phyloP scores from a whole-genome alignment of 2,329 filamentous ascomycete species.

The Phyllosticta paracitricarpa region DNA sequence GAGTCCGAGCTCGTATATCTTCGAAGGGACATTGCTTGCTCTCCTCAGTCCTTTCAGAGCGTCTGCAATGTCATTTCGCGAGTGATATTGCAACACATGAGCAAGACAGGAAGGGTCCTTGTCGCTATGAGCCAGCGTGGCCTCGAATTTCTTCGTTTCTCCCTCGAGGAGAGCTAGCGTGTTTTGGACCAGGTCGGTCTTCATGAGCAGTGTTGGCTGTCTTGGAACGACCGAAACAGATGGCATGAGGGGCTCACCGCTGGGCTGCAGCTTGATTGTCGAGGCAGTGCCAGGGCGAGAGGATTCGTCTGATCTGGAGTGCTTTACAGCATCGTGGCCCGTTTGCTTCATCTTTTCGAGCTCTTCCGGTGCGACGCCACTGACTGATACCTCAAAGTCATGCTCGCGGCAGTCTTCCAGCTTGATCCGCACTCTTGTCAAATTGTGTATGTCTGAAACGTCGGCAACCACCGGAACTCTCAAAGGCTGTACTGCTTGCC shows the following conservation, averaged over 20 bases:
- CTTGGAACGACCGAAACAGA: constrained; percentile 65
- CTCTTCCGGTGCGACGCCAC: not conserved
- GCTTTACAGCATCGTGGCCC: constrained; percentile 1
- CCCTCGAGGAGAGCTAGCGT: constrained; percentile 90
- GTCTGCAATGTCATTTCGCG: constrained; percentile 76
- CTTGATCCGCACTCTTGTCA: constrained; percentile 3
- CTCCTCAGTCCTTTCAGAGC: constrained; percentile 64
- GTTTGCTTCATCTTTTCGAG: constrained; percentile 8
- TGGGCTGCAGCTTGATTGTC: not conserved
- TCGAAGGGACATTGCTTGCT: constrained; percentile 67
- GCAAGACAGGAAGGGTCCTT: constrained; percentile 58
- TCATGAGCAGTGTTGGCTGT: constrained; percentile 68
- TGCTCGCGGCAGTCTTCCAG: constrained; percentile 5
- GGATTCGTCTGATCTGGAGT: not conserved
- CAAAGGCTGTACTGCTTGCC: constrained; percentile 19
- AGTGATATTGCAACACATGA: constrained; percentile 78
- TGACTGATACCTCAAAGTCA: constrained; percentile 5
- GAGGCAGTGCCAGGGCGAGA: constrained; percentile 6
- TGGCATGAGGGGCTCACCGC: constrained; percentile 26
- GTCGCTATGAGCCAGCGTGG: constrained; percentile 62
- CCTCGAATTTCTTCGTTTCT: constrained; percentile 64
- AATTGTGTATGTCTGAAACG: not conserved
- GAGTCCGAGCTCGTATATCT: constrained; percentile 78
- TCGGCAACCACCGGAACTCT: constrained; percentile 4
- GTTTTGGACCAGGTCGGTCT: constrained; percentile 69